phyloP scores from a whole-genome alignment of 192 early-diverging fungal species.

The Backusella tarrabulga region DNA sequence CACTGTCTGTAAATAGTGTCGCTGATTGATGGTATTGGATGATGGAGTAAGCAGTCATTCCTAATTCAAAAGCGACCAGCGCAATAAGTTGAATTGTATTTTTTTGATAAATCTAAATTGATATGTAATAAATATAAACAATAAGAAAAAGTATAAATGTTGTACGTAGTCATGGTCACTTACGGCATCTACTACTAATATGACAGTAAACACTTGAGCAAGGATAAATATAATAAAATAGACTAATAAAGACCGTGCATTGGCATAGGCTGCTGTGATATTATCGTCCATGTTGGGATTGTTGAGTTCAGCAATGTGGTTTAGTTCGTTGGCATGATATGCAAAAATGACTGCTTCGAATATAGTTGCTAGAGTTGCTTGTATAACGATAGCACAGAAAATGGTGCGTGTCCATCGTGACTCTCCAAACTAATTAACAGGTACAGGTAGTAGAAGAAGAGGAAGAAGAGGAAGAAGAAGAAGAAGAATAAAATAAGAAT shows the following conservation, averaged over 20 bases:
- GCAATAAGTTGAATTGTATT: slow-evolving; percentile 92
- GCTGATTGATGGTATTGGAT: slow-evolving; percentile 62
- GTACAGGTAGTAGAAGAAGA: not conserved
- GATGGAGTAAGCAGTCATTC: slow-evolving; percentile 62
- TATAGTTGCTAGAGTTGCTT: slow-evolving; percentile 29
- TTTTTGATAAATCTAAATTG: slow-evolving; percentile 72
- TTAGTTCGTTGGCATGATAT: slow-evolving; percentile 25
- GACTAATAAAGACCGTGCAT: slow-evolving; percentile 60
- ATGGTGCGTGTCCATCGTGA: slow-evolving; percentile 40
- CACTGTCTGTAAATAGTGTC: slow-evolving; percentile 25
- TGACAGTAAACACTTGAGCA: slow-evolving; percentile 81
- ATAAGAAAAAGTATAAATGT: not conserved
- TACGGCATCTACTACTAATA: slow-evolving; percentile 84
- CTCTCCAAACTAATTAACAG: slow-evolving; percentile 36
- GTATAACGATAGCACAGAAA: slow-evolving; percentile 25
- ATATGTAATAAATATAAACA: not conserved
- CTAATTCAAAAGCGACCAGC: slow-evolving; percentile 66
- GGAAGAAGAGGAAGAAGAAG: slow-evolving; percentile 8
- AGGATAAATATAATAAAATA: slow-evolving; percentile 89
- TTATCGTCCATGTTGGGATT: not conserved
- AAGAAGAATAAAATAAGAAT: not conserved
- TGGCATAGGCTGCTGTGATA: slow-evolving; percentile 34
- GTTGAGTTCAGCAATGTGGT: slow-evolving; percentile 10
- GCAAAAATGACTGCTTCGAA: slow-evolving; percentile 38
- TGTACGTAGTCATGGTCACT: not conserved